Evolutionary conservation across 2,329 filamentous ascomycete genomes (phyloP).

Genomic region (Myriosclerotinia curreyana): DNA sequence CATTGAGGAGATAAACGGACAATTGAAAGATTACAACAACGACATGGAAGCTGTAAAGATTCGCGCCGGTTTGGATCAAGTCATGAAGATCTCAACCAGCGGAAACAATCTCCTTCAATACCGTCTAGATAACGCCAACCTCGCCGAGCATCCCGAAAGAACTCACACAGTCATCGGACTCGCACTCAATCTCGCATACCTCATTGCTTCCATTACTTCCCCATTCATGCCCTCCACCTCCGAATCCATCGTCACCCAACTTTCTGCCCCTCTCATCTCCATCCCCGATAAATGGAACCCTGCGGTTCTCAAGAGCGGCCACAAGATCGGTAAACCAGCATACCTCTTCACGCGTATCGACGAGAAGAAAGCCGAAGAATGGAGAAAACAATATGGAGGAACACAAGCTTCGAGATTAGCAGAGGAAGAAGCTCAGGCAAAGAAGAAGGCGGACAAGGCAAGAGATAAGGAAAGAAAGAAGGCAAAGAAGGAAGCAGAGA

Average conservation of each 20-base stretch:
- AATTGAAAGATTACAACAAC: constrained; percentile 63
- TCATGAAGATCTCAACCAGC: constrained; percentile 63
- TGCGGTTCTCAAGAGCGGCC: constrained; percentile 64
- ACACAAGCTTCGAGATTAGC: constrained; percentile 64
- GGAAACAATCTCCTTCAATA: constrained; percentile 58
- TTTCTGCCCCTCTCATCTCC: constrained; percentile 54
- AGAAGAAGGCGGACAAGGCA: constrained; percentile 41
- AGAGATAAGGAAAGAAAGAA: constrained; percentile 47
- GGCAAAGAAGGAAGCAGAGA: constrained; percentile 44
- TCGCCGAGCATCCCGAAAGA: constrained; percentile 41
- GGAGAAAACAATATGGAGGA: constrained; percentile 72
- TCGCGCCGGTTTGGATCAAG: constrained; percentile 60
- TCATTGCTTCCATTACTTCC: constrained; percentile 73
- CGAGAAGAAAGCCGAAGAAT: constrained; percentile 75
- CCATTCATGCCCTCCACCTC: constrained; percentile 85
- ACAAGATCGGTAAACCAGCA: constrained; percentile 76
- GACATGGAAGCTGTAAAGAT: constrained; percentile 71
- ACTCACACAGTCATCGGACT: constrained; percentile 58
- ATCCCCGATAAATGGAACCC: constrained; percentile 67
- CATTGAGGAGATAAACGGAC: constrained; percentile 58
- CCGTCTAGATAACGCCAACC: constrained; percentile 45
- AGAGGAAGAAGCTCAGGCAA: constrained; percentile 59
- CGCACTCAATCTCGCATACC: constrained; percentile 79
- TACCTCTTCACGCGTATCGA: constrained; percentile 83
- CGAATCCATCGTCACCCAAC: constrained; percentile 71